Evolutionary conservation across 1,284 basidiomycete genomes (phyloP).

Genomic region (Melampsora larici-populina): DNA sequence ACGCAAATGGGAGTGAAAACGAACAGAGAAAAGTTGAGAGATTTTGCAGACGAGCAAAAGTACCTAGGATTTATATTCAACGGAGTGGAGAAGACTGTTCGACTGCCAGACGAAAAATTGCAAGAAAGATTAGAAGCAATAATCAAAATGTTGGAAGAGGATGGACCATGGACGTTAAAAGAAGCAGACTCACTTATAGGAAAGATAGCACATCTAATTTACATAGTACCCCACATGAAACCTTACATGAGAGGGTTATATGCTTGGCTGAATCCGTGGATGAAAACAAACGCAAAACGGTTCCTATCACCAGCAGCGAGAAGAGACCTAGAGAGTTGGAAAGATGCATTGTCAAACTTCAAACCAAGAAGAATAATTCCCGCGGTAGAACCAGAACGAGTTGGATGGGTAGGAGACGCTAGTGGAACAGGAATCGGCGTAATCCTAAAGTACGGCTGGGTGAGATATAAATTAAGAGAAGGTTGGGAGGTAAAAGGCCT

Average conservation of each 20-base stretch:
- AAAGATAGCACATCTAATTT: not conserved
- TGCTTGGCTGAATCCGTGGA: not conserved
- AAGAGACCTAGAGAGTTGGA: not conserved
- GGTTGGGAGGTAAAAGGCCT: too few species aligned
- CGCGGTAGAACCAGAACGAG: not conserved
- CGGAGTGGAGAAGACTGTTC: not conserved
- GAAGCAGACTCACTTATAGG: not conserved
- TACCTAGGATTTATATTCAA: not conserved
- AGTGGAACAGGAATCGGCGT: not conserved
- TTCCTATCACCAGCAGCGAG: not conserved
- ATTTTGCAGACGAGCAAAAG: not conserved
- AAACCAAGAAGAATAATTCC: conserved; percentile 10
- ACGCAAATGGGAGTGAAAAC: too few species aligned
- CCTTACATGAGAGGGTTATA: too few species aligned
- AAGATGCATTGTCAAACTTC: not conserved
- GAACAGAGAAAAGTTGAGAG: not conserved
- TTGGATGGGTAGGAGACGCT: conserved; percentile 7
- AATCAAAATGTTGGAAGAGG: not conserved
- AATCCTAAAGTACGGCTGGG: not conserved
- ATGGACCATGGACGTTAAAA: not conserved
- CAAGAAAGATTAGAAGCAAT: too few species aligned
- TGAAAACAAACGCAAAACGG: not conserved
- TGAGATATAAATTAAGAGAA: not conserved
- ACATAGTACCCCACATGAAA: too few species aligned
- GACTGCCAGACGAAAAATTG: not conserved